Percentiles rank a stretch among this genome's conserved stretches.
Conservation (phyloP, 129 eudicot genomes). For the Artemisia tridentata region DNA sequence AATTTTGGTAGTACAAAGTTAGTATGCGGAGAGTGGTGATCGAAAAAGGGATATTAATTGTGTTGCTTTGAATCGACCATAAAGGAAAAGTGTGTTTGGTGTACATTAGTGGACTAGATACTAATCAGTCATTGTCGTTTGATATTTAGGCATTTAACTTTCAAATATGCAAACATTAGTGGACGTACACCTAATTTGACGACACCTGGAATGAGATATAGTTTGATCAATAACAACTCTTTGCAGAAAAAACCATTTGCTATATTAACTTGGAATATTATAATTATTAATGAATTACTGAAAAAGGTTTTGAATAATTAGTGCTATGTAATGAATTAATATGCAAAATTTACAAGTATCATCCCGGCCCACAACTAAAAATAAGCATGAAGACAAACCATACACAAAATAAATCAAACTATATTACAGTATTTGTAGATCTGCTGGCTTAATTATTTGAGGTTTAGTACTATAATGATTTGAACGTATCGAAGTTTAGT, state of each 20-base stretch:
- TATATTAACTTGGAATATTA: no score
- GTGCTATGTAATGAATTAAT: not conserved
- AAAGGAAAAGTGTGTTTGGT: constrained; percentile 23
- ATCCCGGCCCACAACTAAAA: not conserved
- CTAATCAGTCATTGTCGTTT: no score
- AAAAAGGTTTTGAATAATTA: not conserved
- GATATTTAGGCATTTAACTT: no score
- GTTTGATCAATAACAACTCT: no score
- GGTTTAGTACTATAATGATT: no score
- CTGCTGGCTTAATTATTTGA: not conserved
- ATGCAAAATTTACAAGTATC: not conserved
- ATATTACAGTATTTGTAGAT: not conserved
- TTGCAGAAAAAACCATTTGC: no score
- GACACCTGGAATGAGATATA: no score
- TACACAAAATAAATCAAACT: not conserved
- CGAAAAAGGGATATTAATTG: constrained; percentile 21
- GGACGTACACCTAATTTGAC: not conserved
- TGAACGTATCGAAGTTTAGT: no score
- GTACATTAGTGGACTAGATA: no score
- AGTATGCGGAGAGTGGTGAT: constrained; percentile 22
- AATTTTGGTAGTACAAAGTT: constrained; percentile 26
- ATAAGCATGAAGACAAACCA: not conserved
- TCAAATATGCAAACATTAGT: no score
- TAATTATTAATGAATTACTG: no score
- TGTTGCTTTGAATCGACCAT: constrained; percentile 19